phyloP scores from a whole-genome alignment of 768 basidiomycete genomes.

The Russula foetens region DNA sequence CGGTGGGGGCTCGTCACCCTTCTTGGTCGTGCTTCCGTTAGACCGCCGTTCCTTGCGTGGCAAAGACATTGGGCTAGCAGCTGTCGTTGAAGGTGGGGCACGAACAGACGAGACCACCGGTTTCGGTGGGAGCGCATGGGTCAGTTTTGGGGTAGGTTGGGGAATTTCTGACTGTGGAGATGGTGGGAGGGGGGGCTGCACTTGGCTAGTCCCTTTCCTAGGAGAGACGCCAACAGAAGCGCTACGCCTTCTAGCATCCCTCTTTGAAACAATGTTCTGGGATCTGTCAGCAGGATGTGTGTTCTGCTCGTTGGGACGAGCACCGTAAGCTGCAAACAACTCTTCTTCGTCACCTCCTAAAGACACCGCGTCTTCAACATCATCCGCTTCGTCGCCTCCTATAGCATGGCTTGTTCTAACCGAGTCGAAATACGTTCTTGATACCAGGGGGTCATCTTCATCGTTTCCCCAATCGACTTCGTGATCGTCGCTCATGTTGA shows the following conservation, averaged over 20 bases:
- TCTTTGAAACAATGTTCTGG: not conserved
- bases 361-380: constrained; percentile 58
- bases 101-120: constrained; percentile 18
- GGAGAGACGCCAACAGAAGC: not conserved
- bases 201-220: constrained; percentile 1
- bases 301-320: constrained; percentile 15
- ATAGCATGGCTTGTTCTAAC: constrained; percentile 15
- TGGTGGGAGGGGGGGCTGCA: constrained; percentile 2
- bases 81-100: constrained; percentile 18
- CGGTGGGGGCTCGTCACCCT: constrained; percentile 4
- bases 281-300: not conserved
- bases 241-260: constrained; percentile 4
- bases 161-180: constrained; percentile 10
- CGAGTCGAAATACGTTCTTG: constrained; percentile 15
- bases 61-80: constrained; percentile 21
- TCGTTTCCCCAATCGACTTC: constrained; percentile 66
- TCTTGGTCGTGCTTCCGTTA: constrained; percentile 11
- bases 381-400: constrained; percentile 27
- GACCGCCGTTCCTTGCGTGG: constrained; percentile 20
- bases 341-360: constrained; percentile 62
- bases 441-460: constrained; percentile 31
- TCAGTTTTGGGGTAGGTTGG: constrained; percentile 10
- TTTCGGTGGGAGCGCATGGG: constrained; percentile 19
- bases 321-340: constrained; percentile 41
- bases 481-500: constrained; percentile 53